These are phyloP conservation scores for Sporodiniella umbellata DNA, from an alignment of 371 early-diverging fungal genomes.

Conservation along the genomic window DNA sequence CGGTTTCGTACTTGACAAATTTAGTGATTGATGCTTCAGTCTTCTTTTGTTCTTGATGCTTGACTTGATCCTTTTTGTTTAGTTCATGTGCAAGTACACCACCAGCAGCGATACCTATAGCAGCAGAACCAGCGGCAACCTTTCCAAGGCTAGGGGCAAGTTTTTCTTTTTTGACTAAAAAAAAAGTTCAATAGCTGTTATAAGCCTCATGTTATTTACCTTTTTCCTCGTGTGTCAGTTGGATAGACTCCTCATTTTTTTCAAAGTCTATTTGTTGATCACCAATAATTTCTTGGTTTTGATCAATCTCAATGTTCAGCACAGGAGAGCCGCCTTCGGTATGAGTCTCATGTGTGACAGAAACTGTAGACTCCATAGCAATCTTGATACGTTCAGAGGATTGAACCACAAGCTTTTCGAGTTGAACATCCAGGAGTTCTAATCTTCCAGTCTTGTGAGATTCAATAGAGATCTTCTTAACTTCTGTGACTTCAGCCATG, in stretches of 20 bases:
- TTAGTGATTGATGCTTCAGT: no score
- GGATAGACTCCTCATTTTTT: constrained; percentile 2
- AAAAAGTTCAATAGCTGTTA: background rate
- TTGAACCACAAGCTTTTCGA: constrained; percentile 6
- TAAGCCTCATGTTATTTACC: constrained; percentile 4
- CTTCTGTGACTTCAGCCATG: constrained; percentile 19
- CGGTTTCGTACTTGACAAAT: constrained; percentile 18
- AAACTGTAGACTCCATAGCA: constrained; percentile 21
- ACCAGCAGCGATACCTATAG: constrained; percentile 17
- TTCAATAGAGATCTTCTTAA: constrained; percentile 25
- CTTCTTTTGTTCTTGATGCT: constrained; percentile 5
- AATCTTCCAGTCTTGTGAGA: constrained; percentile 20
- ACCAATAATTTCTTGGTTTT: constrained; percentile 26
- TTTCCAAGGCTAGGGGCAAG: constrained; percentile 9
- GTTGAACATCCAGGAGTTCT: constrained; percentile 9
- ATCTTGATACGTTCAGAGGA: constrained; percentile 19
- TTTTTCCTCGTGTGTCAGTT: constrained; percentile 10
- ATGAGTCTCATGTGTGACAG: constrained; percentile 18
- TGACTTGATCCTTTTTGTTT: constrained; percentile 16
- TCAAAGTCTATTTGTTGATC: constrained; percentile 24
- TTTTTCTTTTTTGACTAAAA: constrained; percentile 10
- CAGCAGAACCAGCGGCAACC: constrained; percentile 17
- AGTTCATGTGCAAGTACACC: constrained; percentile 7
- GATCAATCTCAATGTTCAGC: constrained; percentile 13
- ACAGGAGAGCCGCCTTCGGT: constrained; percentile 1